Evolutionary conservation across 176 grass and related monocot genomes (phyloP), one percentile per base, ranked within the genome.

Genomic region (Carex cristatella): DNA sequence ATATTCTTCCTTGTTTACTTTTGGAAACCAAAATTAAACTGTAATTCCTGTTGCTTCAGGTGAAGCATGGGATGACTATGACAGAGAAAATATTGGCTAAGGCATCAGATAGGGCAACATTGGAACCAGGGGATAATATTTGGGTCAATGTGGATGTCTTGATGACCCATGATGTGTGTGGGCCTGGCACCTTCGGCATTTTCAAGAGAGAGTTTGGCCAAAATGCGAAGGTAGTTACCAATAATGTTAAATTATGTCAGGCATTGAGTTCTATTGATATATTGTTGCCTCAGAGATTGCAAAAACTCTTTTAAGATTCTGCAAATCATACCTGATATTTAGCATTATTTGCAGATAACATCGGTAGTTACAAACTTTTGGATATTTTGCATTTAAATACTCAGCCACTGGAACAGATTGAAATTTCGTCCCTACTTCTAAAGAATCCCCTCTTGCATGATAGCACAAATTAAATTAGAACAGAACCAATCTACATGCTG

Each of bases 71-170:
- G 14, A 92, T 98, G 96, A 95, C 91, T 69, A 98, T 92, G 91
- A 95, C 96, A 58, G 96, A 98, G 93, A 98, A 98, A 86, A 98
- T 98, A 86, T 68, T 98, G 64, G 93, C 96, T 40, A 87, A 91
- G 61, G 84, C 91, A 18, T 98, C 93, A 60, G 91, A 93, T 80
- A 88, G 83, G 77, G 67, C 91, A 2, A 85, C 72, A 31, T 81
- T 95, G 46, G 93, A 92, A 85, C 91, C 96, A 37, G 93, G 96
- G 61, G 96, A 98, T 81, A 98, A 98, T 85, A 87, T 92, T 44
- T 98, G 96, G 93, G 96, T 94, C 77, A 88, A 95, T 88, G 91
- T 98, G 3, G 96, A 98, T 87, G 96, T 95, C 69, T 85, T 98
- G 70, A 98, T 98, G 96, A 95, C 96, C 65, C 93, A 98, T 84